Percentiles rank a stretch among this genome's conserved stretches.
Evolutionary conservation across 805 yeast species (phyloP).

Genomic region (Saccharomyces kudriavzevii): DNA sequence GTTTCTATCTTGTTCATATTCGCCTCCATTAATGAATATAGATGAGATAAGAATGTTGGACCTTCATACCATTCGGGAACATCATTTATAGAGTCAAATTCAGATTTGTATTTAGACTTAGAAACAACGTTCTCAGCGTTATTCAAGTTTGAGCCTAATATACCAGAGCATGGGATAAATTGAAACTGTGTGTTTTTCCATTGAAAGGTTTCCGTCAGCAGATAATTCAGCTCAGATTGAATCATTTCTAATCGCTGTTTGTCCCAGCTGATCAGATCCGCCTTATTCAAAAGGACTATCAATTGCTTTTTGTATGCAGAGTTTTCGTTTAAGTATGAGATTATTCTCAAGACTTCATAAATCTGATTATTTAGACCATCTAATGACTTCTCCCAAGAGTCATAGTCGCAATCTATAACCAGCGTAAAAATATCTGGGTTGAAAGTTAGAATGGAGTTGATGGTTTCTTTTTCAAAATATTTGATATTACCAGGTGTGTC

Average conservation of each 20-base stretch:
- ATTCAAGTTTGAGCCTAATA: conserved; percentile 87
- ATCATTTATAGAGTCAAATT: conserved; percentile 4
- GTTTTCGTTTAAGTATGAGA: neutral
- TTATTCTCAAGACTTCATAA: conserved; percentile 4
- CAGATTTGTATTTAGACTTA: neutral
- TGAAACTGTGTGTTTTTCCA: conserved; percentile 68
- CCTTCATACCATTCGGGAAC: conserved; percentile 13
- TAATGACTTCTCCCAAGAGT: conserved; percentile 9
- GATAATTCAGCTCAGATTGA: conserved; percentile 58
- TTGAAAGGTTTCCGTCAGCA: conserved; percentile 74
- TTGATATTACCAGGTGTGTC: conserved; percentile 5
- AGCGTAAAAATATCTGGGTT: conserved; percentile 1
- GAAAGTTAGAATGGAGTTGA: neutral
- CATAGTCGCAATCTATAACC: conserved; percentile 9
- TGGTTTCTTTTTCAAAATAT: neutral
- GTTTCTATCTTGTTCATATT: neutral
- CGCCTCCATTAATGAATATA: neutral
- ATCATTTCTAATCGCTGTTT: conserved; percentile 88
- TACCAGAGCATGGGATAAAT: conserved; percentile 93
- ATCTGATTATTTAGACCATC: conserved; percentile 6
- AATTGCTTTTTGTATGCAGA: neutral
- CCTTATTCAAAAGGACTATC: conserved; percentile 39
- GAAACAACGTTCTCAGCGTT: conserved; percentile 45
- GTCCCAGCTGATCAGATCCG: conserved; percentile 95
- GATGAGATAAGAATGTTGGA: conserved; percentile 5